These are phyloP conservation scores for Cucurbita pepo DNA, from an alignment of 306 rosid species.

Conservation along the genomic window DNA sequence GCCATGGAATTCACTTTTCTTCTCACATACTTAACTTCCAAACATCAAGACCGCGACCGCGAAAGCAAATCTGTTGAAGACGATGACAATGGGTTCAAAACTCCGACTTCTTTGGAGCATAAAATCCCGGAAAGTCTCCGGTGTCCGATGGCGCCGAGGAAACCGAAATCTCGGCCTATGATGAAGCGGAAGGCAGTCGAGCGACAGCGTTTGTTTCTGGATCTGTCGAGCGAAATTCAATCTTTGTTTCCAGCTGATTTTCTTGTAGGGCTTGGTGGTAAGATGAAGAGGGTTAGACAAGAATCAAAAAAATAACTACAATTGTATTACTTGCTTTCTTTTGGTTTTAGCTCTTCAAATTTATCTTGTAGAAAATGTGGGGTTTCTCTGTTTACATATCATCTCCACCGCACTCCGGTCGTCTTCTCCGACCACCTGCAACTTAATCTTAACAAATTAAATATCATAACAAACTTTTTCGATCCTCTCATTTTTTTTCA, in stretches of 20 bases:
- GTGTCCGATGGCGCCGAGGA: slow-evolving; percentile 69
- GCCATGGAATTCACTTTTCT: slow-evolving; percentile 18
- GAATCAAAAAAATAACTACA: background rate
- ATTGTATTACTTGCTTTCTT: background rate
- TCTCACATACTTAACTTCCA: background rate
- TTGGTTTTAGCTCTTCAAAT: background rate
- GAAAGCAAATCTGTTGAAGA: slow-evolving; percentile 3
- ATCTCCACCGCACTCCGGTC: background rate
- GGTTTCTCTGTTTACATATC: background rate
- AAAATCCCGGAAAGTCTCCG: slow-evolving; percentile 15
- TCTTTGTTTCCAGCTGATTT: slow-evolving; percentile 27
- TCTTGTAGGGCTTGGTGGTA: slow-evolving; percentile 24
- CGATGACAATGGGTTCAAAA: slow-evolving; percentile 39
- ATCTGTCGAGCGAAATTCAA: slow-evolving; percentile 27
- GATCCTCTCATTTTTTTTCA: no score
- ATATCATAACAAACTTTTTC: background rate
- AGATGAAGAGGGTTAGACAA: slow-evolving; percentile 29
- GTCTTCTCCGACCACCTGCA: background rate
- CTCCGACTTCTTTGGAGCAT: slow-evolving; percentile 46
- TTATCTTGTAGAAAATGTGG: background rate
- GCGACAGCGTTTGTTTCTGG: slow-evolving; percentile 12
- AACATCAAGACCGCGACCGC: background rate
- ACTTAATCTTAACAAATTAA: background rate
- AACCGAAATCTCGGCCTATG: slow-evolving; percentile 27
- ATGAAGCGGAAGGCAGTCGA: slow-evolving; percentile 22